Conservation (phyloP, 1,284 basidiomycete species). For the Ceratobasidium sp. region DNA sequence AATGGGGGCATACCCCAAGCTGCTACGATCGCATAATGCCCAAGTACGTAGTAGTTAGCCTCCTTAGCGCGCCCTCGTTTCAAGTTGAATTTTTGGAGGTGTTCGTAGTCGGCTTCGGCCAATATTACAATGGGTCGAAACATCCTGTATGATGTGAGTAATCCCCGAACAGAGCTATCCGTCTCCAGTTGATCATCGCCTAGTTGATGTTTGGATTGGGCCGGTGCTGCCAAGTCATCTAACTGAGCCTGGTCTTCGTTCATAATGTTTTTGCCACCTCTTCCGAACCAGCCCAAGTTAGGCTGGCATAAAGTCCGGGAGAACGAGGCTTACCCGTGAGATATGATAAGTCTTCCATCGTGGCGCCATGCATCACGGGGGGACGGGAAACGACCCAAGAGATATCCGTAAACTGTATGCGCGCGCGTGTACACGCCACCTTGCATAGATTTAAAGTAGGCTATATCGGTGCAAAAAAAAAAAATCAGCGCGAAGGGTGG, state of each 20-base stretch:
- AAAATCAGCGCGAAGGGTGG: neutral
- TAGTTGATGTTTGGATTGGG: constrained; percentile 27
- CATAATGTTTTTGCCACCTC: constrained; percentile 37
- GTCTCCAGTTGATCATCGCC: constrained; percentile 42
- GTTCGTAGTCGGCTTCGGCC: constrained; percentile 39
- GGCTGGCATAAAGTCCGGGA: neutral
- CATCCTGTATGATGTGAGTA: constrained; percentile 37
- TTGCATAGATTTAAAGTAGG: constrained; percentile 44
- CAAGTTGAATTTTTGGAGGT: constrained; percentile 31
- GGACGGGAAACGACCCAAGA: constrained; percentile 38
- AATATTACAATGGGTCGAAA: constrained; percentile 34
- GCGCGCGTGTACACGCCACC: constrained; percentile 36
- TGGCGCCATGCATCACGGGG: constrained; percentile 41
- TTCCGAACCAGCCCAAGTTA: neutral
- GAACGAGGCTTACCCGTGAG: constrained; percentile 26
- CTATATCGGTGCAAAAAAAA: neutral
- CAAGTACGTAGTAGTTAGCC: constrained; percentile 38
- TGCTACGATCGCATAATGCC: constrained; percentile 42
- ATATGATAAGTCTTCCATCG: constrained; percentile 37
- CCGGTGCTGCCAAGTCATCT: neutral
- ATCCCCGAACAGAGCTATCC: constrained; percentile 23
- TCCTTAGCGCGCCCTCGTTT: constrained; percentile 21
- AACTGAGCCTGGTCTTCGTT: constrained; percentile 12
- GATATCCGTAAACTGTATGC: constrained; percentile 43
- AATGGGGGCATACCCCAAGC: constrained; percentile 28